Percentiles rank a stretch among this genome's conserved stretches.
Evolutionary conservation across 2,329 filamentous ascomycete genomes (phyloP).

Genomic region (Penicillium sp.): DNA sequence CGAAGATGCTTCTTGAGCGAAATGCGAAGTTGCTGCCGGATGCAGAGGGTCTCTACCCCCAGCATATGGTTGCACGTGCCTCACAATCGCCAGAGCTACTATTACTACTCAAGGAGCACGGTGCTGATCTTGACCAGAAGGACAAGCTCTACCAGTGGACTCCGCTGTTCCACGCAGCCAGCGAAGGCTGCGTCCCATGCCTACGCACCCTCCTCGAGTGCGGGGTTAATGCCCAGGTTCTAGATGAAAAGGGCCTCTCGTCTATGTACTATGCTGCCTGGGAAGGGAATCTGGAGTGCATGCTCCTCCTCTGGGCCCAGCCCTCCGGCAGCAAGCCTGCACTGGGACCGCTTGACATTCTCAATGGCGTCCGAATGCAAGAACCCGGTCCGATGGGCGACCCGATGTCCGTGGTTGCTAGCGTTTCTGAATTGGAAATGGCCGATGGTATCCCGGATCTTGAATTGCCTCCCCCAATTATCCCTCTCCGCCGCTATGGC

Average conservation of each 20-base stretch:
- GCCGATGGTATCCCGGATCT: constrained; percentile 87
- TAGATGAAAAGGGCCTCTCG: constrained; percentile 88
- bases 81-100: constrained; percentile 78
- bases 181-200: constrained; percentile 89
- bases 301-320: constrained; percentile 69
- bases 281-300: constrained; percentile 94
- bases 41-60: constrained; percentile 93
- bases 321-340: constrained; percentile 22
- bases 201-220: constrained; percentile 76
- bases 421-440: constrained; percentile 59
- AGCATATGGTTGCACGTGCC: constrained; percentile 89
- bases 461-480: constrained; percentile 90
- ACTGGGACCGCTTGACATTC: constrained; percentile 34
- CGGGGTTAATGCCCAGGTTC: constrained; percentile 72
- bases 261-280: constrained; percentile 98
- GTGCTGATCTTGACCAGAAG: constrained; percentile 83
- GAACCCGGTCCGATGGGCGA: constrained; percentile 28
- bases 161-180: constrained; percentile 90
- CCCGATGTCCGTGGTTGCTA: constrained; percentile 29
- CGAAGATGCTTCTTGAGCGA: constrained; percentile 77
- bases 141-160: constrained; percentile 99
- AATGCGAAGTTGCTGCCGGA: constrained; percentile 84
- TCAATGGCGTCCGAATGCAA: constrained; percentile 35
- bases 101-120: constrained; percentile 76
- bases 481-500: constrained; percentile 88